Percentiles rank a stretch among this genome's conserved stretches.
Evolutionary conservation across 805 yeast genomes (phyloP).

Genomic region (Tetrapisispora namnaoensis): DNA sequence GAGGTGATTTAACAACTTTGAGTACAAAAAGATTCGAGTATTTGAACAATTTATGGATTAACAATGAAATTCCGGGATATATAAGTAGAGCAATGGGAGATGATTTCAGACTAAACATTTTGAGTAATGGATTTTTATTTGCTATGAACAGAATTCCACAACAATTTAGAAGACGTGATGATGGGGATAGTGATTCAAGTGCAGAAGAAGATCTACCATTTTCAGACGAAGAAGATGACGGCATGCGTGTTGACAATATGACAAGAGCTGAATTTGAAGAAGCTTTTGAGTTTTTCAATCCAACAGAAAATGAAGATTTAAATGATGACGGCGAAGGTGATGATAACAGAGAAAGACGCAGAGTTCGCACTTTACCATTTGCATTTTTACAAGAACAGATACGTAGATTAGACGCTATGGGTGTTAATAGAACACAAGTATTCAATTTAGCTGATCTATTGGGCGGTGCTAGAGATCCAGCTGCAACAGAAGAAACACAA

Average conservation of each 20-base stretch:
- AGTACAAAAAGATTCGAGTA: conserved; percentile 44
- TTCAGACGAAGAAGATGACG: conserved; percentile 12
- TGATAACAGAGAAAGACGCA: conserved; percentile 13
- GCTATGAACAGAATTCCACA: conserved; percentile 15
- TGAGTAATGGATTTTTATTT: conserved; percentile 15
- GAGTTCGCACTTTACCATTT: conserved; percentile 2
- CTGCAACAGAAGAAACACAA: not conserved
- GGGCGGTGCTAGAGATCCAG: not conserved
- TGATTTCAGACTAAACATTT: conserved; percentile 21
- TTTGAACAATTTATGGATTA: conserved; percentile 51
- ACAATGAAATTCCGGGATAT: conserved; percentile 45
- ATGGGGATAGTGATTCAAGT: conserved; percentile 11
- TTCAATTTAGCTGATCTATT: not conserved
- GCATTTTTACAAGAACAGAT: conserved; percentile 1
- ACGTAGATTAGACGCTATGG: not conserved
- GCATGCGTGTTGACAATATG: conserved; percentile 10
- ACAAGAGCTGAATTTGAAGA: conserved; percentile 9
- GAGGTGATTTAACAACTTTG: conserved; percentile 47
- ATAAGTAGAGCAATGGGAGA: conserved; percentile 33
- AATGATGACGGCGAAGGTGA: conserved; percentile 19
- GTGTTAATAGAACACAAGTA: not conserved
- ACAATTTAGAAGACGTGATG: conserved; percentile 10
- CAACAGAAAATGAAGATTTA: not conserved
- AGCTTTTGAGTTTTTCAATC: not conserved
- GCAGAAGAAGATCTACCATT: conserved; percentile 10